Base-by-base conservation (phyloP, 2,329 filamentous ascomycete genomes). In the Colletotrichum lini region DNA sequence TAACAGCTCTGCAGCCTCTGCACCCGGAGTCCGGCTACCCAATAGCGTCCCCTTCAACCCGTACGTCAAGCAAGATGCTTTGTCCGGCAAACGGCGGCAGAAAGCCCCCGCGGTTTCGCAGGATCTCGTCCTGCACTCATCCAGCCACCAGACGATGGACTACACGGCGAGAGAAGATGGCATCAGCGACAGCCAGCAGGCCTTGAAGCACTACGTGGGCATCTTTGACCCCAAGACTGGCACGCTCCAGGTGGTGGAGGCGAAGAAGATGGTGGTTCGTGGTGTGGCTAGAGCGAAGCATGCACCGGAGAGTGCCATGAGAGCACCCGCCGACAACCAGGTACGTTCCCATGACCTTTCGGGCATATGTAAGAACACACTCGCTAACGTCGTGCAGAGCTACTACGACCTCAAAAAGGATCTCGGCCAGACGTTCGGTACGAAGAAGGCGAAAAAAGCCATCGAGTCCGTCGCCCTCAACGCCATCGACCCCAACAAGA, bases 381-480 rank as follows among this genome's bases (percentile, higher is more conserved):
- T 13, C 9, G 35, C 66, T 72, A 21, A 72, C 60, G 35, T 13
- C 6, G 12, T 18, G 21, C 75, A 91, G 89, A 88, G 84, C 54
- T 88, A 87, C 77, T 83, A 87, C 76, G 88, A 92, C 38, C 88
- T 89, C 78, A 89, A 89, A 75, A 91, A 90, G 75, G 89, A 91
- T 2, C 89, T 97, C 15, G 93, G 93, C 50, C 88, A 93, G 76
- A 90, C 92, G 42, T 97, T 97, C 77, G 94, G 94, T 79, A 96
- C 93, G 35, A 95, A 94, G 84, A 96, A 95, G 82, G 92, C 94
- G 26, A 93, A 91, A 85, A 96, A 95, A 83, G 92, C 90, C 1
- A 90, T 96, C 75, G 86, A 87, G 38, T 88, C 91, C 67, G 86
- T 89, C 73, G 90, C 90, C 2, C 87, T 93, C 76, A 95, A 95